Evolutionary conservation across 129 eudicot species (phyloP).

Genomic region (Cynara cardunculus): DNA sequence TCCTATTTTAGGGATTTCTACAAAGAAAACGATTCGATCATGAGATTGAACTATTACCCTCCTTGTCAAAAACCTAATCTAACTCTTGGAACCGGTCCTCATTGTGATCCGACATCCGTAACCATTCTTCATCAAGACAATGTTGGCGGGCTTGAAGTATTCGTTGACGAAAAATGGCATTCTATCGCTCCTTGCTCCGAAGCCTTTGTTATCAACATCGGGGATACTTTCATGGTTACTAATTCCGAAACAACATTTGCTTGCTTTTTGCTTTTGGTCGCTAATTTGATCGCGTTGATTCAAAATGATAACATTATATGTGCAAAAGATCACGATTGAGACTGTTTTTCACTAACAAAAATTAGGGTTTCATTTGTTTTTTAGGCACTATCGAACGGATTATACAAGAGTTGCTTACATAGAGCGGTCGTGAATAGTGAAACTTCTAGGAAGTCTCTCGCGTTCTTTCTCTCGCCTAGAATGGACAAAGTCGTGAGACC

Average conservation of each 20-base stretch:
- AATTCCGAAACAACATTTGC: neutral
- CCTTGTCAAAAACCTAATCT: constrained; percentile 66
- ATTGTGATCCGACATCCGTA: constrained; percentile 87
- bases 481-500: constrained; percentile 61
- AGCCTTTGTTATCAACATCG: constrained; percentile 88
- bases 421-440: constrained; percentile 77
- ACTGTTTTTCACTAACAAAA: constrained; percentile 9
- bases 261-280: neutral
- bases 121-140: constrained; percentile 92
- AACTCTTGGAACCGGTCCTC: constrained; percentile 96
- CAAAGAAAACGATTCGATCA: constrained; percentile 69
- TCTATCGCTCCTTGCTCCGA: constrained; percentile 58
- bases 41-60: constrained; percentile 89
- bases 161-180: constrained; percentile 68
- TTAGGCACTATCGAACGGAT: constrained; percentile 92
- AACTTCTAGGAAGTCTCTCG: constrained; percentile 69
- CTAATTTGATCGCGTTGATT: neutral
- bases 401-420: constrained; percentile 90
- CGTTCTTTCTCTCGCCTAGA: constrained; percentile 77
- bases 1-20: constrained; percentile 55
- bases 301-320: neutral
- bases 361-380: neutral
- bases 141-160: constrained; percentile 92
- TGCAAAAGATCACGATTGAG: neutral
- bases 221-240: constrained; percentile 90